These are phyloP conservation scores for Pterocarpus macrocarpus DNA, from an alignment of 306 rosid species.

Conservation along the genomic window DNA sequence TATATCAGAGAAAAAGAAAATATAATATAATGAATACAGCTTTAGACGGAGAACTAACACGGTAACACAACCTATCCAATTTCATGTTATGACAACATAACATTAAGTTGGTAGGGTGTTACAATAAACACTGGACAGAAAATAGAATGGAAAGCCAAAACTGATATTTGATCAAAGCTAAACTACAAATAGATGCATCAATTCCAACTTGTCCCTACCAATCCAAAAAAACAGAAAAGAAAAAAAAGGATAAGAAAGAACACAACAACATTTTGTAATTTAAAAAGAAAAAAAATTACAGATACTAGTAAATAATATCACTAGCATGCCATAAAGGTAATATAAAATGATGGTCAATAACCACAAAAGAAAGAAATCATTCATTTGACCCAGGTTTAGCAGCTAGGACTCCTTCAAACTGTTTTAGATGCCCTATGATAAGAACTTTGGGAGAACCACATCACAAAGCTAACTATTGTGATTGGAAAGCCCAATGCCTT, in stretches of 20 bases:
- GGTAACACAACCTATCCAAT: too few relatives aligned
- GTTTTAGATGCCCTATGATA: conserved; percentile 61
- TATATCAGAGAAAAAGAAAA: too few relatives aligned
- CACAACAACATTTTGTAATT: not conserved
- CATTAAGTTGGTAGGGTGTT: too few relatives aligned
- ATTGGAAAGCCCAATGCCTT: too few relatives aligned
- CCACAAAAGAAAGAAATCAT: not conserved
- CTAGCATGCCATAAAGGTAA: conserved; percentile 6
- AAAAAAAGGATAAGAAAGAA: not conserved
- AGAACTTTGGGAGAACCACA: too few relatives aligned
- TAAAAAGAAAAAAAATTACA: not conserved
- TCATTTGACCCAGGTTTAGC: conserved; percentile 61
- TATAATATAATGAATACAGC: too few relatives aligned
- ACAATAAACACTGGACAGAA: not conserved
- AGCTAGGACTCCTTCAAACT: conserved; percentile 64
- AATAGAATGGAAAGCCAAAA: not conserved
- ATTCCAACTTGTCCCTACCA: not conserved
- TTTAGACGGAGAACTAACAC: too few relatives aligned
- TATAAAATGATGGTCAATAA: not conserved
- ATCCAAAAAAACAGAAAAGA: not conserved
- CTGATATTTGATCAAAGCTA: not conserved
- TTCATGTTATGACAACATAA: too few relatives aligned
- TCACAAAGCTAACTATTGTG: too few relatives aligned
- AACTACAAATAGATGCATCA: not conserved
- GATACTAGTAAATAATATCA: not conserved